phyloP scores from a whole-genome alignment of 768 basidiomycete genomes.

The Termitomyces sp. region DNA sequence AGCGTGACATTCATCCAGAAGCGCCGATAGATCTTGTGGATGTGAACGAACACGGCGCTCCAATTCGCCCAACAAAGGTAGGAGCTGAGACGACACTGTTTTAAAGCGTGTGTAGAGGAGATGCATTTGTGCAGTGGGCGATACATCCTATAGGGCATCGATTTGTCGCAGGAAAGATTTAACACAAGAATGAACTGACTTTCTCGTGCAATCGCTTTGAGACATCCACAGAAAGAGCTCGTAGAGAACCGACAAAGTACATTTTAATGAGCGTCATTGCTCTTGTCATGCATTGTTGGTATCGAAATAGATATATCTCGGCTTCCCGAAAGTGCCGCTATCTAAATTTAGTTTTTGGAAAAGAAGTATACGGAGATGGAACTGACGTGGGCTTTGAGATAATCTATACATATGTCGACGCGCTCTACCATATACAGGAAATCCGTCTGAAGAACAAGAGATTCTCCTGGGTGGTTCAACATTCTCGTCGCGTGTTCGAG shows the following conservation, averaged over 20 bases:
- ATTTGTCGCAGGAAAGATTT: neutral
- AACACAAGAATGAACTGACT: conserved; percentile 28
- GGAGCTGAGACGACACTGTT: conserved; percentile 62
- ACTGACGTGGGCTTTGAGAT: conserved; percentile 80
- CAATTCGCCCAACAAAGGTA: conserved; percentile 79
- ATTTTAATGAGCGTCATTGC: conserved; percentile 98
- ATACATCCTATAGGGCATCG: conserved; percentile 55
- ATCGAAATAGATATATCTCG: conserved; percentile 91
- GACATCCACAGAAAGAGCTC: conserved; percentile 75
- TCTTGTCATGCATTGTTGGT: conserved; percentile 97
- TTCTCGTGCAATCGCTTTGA: conserved; percentile 71
- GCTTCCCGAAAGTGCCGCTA: conserved; percentile 91
- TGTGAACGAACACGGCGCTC: conserved; percentile 72
- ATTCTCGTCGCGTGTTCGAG: conserved; percentile 90
- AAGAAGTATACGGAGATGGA: neutral
- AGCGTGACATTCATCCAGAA: conserved; percentile 82
- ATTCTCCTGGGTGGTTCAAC: conserved; percentile 91
- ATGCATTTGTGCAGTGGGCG: conserved; percentile 74
- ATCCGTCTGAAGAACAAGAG: conserved; percentile 83
- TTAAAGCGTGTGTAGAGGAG: conserved; percentile 88
- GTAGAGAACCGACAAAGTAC: conserved; percentile 86
- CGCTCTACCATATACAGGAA: conserved; percentile 96
- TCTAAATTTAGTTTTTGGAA: neutral
- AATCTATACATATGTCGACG: conserved; percentile 92
- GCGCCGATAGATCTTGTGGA: conserved; percentile 77